Evolutionary conservation across 2,329 filamentous ascomycete species (phyloP), one percentile per base, ranked within the genome.

Genomic region (Colletotrichum gloeosporioides): DNA sequence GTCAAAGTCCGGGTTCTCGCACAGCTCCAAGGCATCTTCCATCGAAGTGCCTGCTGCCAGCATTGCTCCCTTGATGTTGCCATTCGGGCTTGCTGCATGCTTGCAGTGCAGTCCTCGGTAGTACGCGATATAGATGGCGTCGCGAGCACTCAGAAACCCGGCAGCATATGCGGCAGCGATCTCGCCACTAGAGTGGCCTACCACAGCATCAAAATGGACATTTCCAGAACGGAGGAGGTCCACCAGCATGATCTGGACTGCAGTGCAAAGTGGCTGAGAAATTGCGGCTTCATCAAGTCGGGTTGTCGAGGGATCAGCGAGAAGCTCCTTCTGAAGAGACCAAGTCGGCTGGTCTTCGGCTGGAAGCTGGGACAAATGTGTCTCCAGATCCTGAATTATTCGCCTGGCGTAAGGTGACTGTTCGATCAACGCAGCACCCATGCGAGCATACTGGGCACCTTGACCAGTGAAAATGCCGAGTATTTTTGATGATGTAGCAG

Each of bases 151-250:
- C 1, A 91, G 68, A 25, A 85, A 81, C 0, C 88, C 88, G 0
- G 87, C 85, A 0, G 89, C 88, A 77, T 89, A 90, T 0, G 87
- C 89, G 0, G 88, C 88, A 1, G 81, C 87, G 13, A 90, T 89
- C 77, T 90, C 89, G 2, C 88, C 89, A 0, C 85, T 87, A 0
- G 87, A 89, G 78, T 90, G 89, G 3, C 89, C 88, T 3, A 89
- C 83, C 0, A 88, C 85, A 1, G 82, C 82, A 2, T 75, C 31
- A 8, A 87, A 83, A 1, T 73, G 55, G n/a, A 89, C 70, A 4
- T 83, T 83, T 6, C 83, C 84, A 0, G 79, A 73, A 0, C 69
- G 36, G 1, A 84, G 77, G 2, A 82, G 66, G 4, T 83, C 79
- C 6, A 84, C 79, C 0, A 84, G 71, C 9, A 80, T 81, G 66